Evolutionary conservation across 179 eudicot species (phyloP), one percentile per base, ranked within the genome.

Genomic region (Spergularia azorica): DNA sequence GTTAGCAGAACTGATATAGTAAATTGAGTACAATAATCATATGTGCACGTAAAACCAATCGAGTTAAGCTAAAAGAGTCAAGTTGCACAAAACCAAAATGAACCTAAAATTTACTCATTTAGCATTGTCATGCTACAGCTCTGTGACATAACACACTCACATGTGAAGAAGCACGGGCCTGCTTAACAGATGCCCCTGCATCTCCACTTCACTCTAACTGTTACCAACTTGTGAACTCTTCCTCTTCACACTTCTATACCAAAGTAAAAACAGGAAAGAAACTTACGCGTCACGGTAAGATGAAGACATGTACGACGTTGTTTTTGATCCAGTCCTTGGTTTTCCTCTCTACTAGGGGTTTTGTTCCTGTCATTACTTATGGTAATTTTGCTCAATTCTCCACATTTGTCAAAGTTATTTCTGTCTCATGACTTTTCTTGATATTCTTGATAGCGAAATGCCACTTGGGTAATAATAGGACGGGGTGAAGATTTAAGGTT

Each of bases 341-440:
- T 50, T 56, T 79, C 17, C 60, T 76, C 13, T 73, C 9, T 51
- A 52, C 54, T 63, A 4, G 38, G 32, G 56, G 16, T 6, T 74
- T 73, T 2, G n/a, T 63, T 74, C 38, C 61, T 46, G 81, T 77
- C 62, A 56, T 11, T 32, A 82, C 93, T 75, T 90, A 92, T 92
- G 92, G 88, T 76, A 92, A 79, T 72, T 88, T 81, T 81, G 84
- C 87, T 26, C 3, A 43, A 54, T 55, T 89, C 86, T 70, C 86
- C 65, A 12, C 83, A 65, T 62, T 77, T 83, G 26, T 26, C 32
- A 26, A 21, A 26, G 32, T 26, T 26, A 26, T 26, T 1, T 26
- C 32, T 26, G 32, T 26, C 32, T 26, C 32, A 1, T 26, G 1
- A 26, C 32, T 26, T 1, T 54, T 54, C 58, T 54, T 14, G 12